These are phyloP conservation scores for Prunus armeniaca DNA, from an alignment of 306 rosid species.

Conservation along the genomic window DNA sequence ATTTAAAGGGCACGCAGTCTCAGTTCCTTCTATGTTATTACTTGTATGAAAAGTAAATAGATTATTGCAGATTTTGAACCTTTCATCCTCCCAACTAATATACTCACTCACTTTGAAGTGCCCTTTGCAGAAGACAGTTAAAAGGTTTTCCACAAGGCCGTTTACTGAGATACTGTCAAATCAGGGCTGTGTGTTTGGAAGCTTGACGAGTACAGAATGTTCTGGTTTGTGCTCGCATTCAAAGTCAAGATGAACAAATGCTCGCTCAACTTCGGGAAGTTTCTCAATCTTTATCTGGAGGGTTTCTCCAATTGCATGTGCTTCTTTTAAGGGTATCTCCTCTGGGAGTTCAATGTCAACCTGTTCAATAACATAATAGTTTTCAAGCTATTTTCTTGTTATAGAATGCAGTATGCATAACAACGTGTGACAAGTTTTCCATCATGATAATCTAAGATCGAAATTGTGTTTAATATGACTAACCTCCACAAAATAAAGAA, in stretches of 20 bases:
- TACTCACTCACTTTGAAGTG: neutral
- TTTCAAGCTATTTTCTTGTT: neutral
- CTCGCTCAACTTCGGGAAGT: slow-evolving; percentile 83
- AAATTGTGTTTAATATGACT: neutral
- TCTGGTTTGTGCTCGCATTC: slow-evolving; percentile 97
- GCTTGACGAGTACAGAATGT: slow-evolving; percentile 64
- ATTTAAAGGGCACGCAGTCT: neutral
- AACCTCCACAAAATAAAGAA: slow-evolving; percentile 95
- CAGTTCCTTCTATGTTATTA: neutral
- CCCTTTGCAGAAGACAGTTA: neutral
- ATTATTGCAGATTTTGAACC: neutral
- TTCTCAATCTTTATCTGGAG: slow-evolving; percentile 73
- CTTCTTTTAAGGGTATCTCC: slow-evolving; percentile 73
- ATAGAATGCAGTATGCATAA: neutral
- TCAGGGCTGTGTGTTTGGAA: slow-evolving; percentile 57
- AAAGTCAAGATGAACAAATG: slow-evolving; percentile 93
- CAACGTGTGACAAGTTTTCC: neutral
- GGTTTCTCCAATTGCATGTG: slow-evolving; percentile 74
- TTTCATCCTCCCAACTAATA: neutral
- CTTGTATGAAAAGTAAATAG: neutral
- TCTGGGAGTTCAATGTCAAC: slow-evolving; percentile 94
- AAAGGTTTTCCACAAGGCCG: neutral
- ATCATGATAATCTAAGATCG: neutral
- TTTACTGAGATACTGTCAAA: neutral
- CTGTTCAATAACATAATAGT: slow-evolving; percentile 33